phyloP scores from a whole-genome alignment of 106 monocot species.

The Apostasia ramifera region DNA sequence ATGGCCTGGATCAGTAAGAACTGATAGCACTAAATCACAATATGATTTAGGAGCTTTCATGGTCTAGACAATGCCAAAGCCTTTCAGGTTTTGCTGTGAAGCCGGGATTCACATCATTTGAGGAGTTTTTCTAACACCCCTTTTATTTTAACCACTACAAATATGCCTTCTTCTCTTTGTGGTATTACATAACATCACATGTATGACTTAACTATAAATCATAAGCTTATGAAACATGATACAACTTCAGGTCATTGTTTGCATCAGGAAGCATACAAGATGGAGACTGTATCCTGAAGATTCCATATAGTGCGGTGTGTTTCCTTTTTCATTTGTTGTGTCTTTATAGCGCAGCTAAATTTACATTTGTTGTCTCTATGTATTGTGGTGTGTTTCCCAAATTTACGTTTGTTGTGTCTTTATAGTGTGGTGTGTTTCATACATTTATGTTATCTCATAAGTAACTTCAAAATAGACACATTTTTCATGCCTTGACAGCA shows the following conservation, averaged over 20 bases:
- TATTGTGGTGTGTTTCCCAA: not conserved
- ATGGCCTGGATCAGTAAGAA: not conserved
- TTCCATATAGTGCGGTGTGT: slow-evolving; percentile 76
- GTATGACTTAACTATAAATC: not conserved
- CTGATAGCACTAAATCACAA: not conserved
- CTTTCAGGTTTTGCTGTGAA: not conserved
- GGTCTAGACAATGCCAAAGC: not conserved
- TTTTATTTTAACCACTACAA: too few species aligned
- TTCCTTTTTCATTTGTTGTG: not conserved
- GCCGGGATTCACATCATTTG: not conserved
- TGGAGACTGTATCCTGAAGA: slow-evolving; percentile 74
- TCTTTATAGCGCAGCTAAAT: not conserved
- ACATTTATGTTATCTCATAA: not conserved
- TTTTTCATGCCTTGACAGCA: slow-evolving; percentile 40
- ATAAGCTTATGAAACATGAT: not conserved
- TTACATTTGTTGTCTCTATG: not conserved
- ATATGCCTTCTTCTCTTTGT: not conserved
- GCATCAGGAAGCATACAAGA: slow-evolving; percentile 46
- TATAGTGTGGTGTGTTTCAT: not conserved
- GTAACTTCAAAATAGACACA: not conserved
- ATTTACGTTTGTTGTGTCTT: not conserved
- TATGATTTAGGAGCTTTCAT: not conserved
- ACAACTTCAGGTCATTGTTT: slow-evolving; percentile 51
- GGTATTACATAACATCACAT: not conserved
- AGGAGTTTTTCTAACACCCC: too few species aligned